phyloP scores from a whole-genome alignment of 164 flowering plant genomes.

The Nymphaea colorata region DNA sequence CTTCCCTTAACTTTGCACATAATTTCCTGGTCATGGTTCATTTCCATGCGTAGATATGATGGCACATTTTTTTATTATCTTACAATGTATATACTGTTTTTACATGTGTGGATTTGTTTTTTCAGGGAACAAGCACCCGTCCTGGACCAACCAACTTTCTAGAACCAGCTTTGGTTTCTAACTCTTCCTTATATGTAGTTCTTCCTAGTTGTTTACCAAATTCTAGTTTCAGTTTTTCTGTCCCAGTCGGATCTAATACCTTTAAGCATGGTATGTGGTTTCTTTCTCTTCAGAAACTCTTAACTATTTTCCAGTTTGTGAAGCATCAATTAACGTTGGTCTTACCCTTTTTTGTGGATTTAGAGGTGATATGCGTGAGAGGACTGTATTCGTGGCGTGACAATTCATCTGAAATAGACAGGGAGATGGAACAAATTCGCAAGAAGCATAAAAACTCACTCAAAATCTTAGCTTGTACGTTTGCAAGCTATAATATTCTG shows the following conservation, averaged over 20 bases:
- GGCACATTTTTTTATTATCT: background rate
- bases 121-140: constrained; percentile 2
- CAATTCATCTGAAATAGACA: constrained; percentile 50
- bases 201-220: constrained; percentile 1
- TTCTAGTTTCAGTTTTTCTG: background rate
- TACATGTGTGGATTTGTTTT: no score
- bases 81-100: no score
- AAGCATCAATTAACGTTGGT: no score
- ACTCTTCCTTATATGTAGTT: background rate
- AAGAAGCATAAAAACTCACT: constrained; percentile 43
- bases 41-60: background rate
- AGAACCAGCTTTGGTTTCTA: constrained; percentile 3
- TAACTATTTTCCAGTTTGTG: no score
- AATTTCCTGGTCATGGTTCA: background rate
- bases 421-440: constrained; percentile 58
- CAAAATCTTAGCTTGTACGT: constrained; percentile 65
- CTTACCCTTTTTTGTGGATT: constrained; percentile 8
- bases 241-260: background rate
- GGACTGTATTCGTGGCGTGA: constrained; percentile 69
- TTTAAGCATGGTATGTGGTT: background rate
- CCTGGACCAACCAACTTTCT: constrained; percentile 3
- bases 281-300: background rate
- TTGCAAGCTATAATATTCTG: background rate
- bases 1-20: background rate
- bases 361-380: constrained; percentile 56